Conservation (phyloP, 2,329 filamentous ascomycete genomes). For the Chaetomium sp. region DNA sequence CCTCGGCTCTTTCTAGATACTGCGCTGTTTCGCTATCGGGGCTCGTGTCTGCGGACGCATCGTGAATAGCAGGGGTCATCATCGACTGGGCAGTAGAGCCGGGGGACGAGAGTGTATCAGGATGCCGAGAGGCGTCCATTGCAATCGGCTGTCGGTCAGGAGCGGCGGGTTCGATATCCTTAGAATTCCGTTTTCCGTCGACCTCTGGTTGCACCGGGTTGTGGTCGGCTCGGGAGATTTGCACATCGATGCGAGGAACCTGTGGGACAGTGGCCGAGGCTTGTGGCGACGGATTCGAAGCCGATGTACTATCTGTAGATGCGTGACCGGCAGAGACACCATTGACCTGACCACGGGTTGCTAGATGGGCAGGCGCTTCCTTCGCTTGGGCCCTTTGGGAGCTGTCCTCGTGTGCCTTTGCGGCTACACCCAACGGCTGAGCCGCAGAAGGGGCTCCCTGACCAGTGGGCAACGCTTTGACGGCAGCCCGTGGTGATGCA, state of each 20-base stretch:
- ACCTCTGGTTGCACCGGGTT: slow-evolving; percentile 3
- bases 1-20: slow-evolving; percentile 53
- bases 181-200: slow-evolving; percentile 30
- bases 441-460: not conserved
- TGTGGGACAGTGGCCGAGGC: not conserved
- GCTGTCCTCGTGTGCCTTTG: not conserved
- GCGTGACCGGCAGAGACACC: not conserved
- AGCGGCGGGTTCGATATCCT: slow-evolving; percentile 35
- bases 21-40: slow-evolving; percentile 68
- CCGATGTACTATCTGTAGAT: not conserved
- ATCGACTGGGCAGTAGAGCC: slow-evolving; percentile 73
- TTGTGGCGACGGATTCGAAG: not conserved
- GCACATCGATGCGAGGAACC: slow-evolving; percentile 16
- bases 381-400: not conserved
- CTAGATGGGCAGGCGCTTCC: not conserved
- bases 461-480: not conserved
- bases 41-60: slow-evolving; percentile 73
- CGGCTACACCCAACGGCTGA: not conserved
- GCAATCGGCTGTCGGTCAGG: slow-evolving; percentile 39
- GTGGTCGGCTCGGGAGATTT: slow-evolving; percentile 1
- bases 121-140: slow-evolving; percentile 42
- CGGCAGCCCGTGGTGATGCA: not conserved
- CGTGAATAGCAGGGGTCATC: slow-evolving; percentile 69
- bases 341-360: slow-evolving; percentile 3
- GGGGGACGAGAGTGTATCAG: slow-evolving; percentile 56